Evolutionary conservation across 192 early-diverging fungal species (phyloP).

Genomic region (Backusella sp.): DNA sequence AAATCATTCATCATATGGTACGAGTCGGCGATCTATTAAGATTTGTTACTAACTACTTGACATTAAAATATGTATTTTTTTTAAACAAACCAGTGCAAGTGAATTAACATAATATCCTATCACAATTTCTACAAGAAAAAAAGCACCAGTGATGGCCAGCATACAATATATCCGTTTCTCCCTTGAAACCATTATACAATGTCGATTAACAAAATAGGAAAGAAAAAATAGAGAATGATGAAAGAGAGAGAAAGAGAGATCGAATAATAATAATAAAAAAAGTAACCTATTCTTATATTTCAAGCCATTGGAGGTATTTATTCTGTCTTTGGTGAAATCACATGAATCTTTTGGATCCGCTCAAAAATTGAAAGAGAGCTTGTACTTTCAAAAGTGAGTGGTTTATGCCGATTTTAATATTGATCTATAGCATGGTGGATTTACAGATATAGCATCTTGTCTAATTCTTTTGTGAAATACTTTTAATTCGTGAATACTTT

Average conservation of each 20-base stretch:
- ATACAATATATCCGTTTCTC: constrained; percentile 25
- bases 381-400: not conserved
- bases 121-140: constrained; percentile 82
- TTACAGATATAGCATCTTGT: too few species aligned
- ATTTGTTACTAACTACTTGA: not conserved
- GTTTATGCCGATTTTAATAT: too few species aligned
- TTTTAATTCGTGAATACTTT: too few species aligned
- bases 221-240: not conserved
- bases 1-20: constrained; percentile 94
- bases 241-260: not conserved
- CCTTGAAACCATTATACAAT: not conserved
- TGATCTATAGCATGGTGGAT: too few species aligned
- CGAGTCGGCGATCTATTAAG: constrained; percentile 73
- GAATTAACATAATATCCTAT: constrained; percentile 75
- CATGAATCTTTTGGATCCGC: not conserved
- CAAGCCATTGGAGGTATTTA: not conserved
- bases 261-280: not conserved
- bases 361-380: not conserved
- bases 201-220: not conserved
- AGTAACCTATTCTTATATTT: not conserved
- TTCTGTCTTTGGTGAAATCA: not conserved
- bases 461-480: too few species aligned
- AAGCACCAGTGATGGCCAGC: constrained; percentile 56
- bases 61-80: not conserved
- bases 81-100: constrained; percentile 58